These are phyloP conservation scores for Chlorella sp. DNA, from an alignment of 139 green algal species.

Conservation along the genomic window DNA sequence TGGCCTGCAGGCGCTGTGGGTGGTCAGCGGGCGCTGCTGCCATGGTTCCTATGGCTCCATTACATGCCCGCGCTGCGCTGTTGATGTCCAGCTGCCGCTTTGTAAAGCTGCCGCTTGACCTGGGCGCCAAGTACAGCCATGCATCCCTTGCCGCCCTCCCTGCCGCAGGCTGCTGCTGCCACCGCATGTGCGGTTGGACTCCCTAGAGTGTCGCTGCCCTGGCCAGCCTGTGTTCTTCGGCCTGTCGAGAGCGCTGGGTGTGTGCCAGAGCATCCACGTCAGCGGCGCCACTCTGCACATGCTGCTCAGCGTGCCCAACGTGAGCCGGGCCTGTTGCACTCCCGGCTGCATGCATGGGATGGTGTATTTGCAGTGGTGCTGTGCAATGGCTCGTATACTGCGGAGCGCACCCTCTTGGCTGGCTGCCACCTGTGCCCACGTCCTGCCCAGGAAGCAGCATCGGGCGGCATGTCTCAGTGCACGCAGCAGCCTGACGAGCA, in stretches of 20 bases:
- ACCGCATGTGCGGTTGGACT: not conserved
- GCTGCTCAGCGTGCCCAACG: not conserved
- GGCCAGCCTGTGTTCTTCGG: slow-evolving; percentile 13
- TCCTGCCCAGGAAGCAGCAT: too few species aligned
- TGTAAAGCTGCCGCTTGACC: too few species aligned
- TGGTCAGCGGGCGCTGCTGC: not conserved
- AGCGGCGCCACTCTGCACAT: not conserved
- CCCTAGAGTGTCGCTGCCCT: not conserved
- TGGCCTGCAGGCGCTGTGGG: not conserved
- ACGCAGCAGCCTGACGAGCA: too few species aligned
- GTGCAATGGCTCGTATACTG: too few species aligned
- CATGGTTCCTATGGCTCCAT: too few species aligned
- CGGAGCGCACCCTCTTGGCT: too few species aligned
- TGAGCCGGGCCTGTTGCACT: not conserved
- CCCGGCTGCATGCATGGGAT: not conserved
- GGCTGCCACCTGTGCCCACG: too few species aligned
- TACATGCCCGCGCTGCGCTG: too few species aligned
- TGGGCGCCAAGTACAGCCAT: not conserved
- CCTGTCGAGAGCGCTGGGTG: not conserved
- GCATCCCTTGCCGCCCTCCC: not conserved
- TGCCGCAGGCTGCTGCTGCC: slow-evolving; percentile 1
- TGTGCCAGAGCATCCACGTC: slow-evolving; percentile 12
- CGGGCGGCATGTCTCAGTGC: too few species aligned
- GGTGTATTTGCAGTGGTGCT: too few species aligned
- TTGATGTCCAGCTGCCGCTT: too few species aligned